Conservation (phyloP, 2,329 filamentous ascomycete genomes). For the Talaromyces sp. region DNA sequence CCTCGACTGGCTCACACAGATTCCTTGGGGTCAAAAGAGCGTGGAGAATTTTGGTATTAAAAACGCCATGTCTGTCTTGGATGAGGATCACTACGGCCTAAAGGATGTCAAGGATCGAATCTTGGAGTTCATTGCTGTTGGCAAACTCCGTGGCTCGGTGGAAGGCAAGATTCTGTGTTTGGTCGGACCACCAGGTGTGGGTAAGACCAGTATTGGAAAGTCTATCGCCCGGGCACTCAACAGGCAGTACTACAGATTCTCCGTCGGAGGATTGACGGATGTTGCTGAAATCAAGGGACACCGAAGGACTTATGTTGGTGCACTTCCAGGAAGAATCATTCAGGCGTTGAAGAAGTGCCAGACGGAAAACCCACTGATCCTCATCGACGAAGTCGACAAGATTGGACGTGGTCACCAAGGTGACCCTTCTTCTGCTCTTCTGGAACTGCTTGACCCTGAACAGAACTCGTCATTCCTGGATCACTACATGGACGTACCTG, state of each 20-base stretch:
- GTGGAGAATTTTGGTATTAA: conserved; percentile 95
- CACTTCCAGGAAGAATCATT: conserved; percentile 91
- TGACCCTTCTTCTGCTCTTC: conserved; percentile 87
- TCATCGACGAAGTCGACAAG: conserved; percentile 98
- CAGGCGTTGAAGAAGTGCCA: conserved; percentile 98
- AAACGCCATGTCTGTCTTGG: conserved; percentile 82
- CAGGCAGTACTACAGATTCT: conserved; percentile 96
- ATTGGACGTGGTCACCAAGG: conserved; percentile 95
- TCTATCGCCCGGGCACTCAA: conserved; percentile 93
- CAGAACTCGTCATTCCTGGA: conserved; percentile 97
- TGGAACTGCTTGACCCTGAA: conserved; percentile 92
- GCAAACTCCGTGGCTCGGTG: conserved; percentile 92
- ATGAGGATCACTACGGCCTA: conserved; percentile 93
- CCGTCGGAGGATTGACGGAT: conserved; percentile 91
- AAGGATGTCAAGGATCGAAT: conserved; percentile 99
- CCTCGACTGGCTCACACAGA: conserved; percentile 96
- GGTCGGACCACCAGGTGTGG: conserved; percentile 93
- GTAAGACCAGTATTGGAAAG: conserved; percentile 98
- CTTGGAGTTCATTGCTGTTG: conserved; percentile 95
- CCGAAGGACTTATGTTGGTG: conserved; percentile 91
- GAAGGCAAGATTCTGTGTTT: conserved; percentile 98
- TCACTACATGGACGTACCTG: conserved; percentile 97
- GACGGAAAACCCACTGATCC: conserved; percentile 92
- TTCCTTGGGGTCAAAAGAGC: conserved; percentile 93
- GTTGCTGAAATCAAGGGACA: conserved; percentile 99